These are phyloP conservation scores for Ceratocystis huliohia DNA, from an alignment of 2,329 filamentous ascomycete genomes.

Conservation along the genomic window DNA sequence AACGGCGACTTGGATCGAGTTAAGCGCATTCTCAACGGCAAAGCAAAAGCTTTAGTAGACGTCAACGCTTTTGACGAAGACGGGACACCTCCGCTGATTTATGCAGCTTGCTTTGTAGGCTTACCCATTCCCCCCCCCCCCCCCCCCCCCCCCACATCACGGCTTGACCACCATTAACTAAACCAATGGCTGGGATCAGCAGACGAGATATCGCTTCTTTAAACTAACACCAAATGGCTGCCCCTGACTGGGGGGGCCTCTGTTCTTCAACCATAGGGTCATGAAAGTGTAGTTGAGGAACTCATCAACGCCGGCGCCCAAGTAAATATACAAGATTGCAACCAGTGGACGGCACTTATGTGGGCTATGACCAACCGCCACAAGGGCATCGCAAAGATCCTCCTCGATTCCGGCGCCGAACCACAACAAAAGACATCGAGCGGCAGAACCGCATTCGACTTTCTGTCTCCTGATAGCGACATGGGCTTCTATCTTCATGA, in stretches of 20 bases:
- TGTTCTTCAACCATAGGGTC: constrained; percentile 44
- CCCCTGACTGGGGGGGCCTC: constrained; percentile 18
- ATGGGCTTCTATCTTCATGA: constrained; percentile 92
- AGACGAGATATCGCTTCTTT: constrained; percentile 14
- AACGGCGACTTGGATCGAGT: constrained; percentile 85
- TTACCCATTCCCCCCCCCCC: background rate
- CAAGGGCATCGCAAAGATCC: constrained; percentile 83
- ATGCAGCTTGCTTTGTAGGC: constrained; percentile 89
- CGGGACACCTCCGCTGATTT: constrained; percentile 90
- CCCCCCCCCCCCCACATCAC: background rate
- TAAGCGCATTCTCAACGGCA: constrained; percentile 58
- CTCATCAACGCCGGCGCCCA: constrained; percentile 75
- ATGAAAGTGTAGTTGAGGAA: constrained; percentile 74
- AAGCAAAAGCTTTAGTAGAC: constrained; percentile 63
- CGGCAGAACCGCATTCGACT: constrained; percentile 88
- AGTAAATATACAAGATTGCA: constrained; percentile 87
- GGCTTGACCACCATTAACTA: background rate
- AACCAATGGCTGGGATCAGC: background rate
- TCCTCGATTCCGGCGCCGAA: constrained; percentile 89
- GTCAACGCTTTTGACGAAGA: constrained; percentile 84
- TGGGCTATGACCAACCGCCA: constrained; percentile 99
- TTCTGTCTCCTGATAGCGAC: constrained; percentile 87
- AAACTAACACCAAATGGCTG: constrained; percentile 15
- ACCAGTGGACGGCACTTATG: constrained; percentile 96
- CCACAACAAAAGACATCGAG: constrained; percentile 90